Evolutionary conservation across 495 filamentous ascomycete species (phyloP).

Genomic region (Penicillium parvum): DNA sequence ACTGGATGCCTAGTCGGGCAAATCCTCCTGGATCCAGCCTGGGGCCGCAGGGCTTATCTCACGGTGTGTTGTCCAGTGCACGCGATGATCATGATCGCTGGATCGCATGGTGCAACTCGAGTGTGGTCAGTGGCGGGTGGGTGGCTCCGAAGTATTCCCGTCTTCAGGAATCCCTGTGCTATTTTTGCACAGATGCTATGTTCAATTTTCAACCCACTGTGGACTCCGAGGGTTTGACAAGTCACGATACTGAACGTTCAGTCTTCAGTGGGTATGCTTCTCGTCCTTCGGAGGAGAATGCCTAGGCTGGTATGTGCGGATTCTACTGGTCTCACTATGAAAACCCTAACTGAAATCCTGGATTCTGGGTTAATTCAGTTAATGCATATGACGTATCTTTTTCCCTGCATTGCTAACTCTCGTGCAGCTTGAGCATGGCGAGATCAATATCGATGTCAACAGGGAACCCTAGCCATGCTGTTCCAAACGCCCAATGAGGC

Average conservation of each 20-base stretch:
- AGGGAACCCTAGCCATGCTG: slow-evolving; percentile 9
- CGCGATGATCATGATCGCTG: slow-evolving; percentile 19
- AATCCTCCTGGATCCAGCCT: slow-evolving; percentile 21
- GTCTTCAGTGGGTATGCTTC: neutral
- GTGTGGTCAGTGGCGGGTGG: too few relatives aligned
- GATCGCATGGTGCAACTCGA: slow-evolving; percentile 19
- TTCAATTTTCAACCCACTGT: slow-evolving; percentile 4
- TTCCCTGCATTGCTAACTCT: too few relatives aligned
- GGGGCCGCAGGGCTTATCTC: slow-evolving; percentile 30
- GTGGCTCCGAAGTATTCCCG: slow-evolving; percentile 15
- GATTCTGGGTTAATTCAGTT: too few relatives aligned
- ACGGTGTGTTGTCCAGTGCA: slow-evolving; percentile 16
- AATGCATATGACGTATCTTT: too few relatives aligned
- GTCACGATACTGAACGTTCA: neutral
- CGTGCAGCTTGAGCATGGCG: too few relatives aligned
- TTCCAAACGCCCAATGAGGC: slow-evolving; percentile 8
- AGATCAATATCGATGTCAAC: neutral
- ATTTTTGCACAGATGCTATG: neutral
- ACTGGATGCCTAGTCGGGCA: slow-evolving; percentile 26
- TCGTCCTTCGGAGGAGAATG: slow-evolving; percentile 3
- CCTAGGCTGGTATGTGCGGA: slow-evolving; percentile 18
- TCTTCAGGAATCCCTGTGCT: slow-evolving; percentile 18
- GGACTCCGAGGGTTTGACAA: neutral
- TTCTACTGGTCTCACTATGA: slow-evolving; percentile 7
- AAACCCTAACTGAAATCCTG: too few relatives aligned